Evolutionary conservation across 106 monocot genomes (phyloP).

Genomic region (Gastrodia elata): DNA sequence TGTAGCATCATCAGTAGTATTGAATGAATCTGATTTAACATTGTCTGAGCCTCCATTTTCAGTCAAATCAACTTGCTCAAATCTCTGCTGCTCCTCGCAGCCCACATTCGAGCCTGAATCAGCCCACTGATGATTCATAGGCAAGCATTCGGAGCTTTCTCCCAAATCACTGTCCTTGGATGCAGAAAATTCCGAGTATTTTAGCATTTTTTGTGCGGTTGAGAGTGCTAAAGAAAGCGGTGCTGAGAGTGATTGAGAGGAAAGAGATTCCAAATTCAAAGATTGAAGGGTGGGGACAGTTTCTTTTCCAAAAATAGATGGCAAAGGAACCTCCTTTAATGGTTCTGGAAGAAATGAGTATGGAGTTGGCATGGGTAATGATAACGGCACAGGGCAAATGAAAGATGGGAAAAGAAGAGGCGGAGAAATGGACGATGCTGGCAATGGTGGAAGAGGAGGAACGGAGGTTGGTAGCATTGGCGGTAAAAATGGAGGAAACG

Average conservation of each 20-base stretch:
- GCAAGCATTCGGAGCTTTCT: constrained; percentile 14
- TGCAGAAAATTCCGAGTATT: constrained; percentile 14
- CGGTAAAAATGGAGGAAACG: neutral
- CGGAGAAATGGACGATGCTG: neutral
- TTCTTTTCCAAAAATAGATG: neutral
- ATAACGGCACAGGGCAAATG: neutral
- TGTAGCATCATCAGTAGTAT: constrained; percentile 8
- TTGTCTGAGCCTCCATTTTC: constrained; percentile 23
- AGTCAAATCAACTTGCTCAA: no score
- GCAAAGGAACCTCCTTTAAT: neutral
- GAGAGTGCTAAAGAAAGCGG: constrained; percentile 8
- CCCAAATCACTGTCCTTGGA: neutral
- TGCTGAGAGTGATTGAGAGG: neutral
- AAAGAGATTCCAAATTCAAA: constrained; percentile 38
- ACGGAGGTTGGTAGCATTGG: neutral
- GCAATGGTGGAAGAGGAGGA: neutral
- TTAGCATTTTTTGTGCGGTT: constrained; percentile 10
- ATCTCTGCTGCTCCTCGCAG: constrained; percentile 9
- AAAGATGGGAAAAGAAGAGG: neutral
- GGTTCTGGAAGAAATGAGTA: constrained; percentile 5
- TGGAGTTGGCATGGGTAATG: neutral
- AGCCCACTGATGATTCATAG: constrained; percentile 12
- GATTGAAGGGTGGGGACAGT: constrained; percentile 17
- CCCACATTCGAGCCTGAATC: constrained; percentile 14
- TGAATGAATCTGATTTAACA: constrained; percentile 7